Conservation (phyloP, 495 filamentous ascomycete species). For the Pseudevernia furfuracea region DNA sequence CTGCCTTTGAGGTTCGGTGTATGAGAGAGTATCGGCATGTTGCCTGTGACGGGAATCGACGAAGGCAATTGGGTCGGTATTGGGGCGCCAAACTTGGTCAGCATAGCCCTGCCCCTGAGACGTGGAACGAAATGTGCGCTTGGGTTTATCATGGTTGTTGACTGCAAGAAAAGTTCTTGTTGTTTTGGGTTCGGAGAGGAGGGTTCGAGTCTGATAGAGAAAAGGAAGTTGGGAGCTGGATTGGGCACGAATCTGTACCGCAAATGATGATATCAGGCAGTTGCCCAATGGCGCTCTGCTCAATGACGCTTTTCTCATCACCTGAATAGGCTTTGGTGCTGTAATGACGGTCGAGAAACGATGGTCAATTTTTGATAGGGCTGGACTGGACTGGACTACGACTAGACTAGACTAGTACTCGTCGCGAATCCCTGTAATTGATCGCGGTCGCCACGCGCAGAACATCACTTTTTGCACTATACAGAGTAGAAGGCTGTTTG, state of each 20-base stretch:
- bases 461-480: not conserved
- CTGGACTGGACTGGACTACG: not conserved
- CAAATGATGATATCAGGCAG: not conserved
- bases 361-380: not conserved
- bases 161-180: not conserved
- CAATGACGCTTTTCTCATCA: not conserved
- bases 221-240: constrained; percentile 45
- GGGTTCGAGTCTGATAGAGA: constrained; percentile 63
- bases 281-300: not conserved
- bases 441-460: not conserved
- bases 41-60: not conserved
- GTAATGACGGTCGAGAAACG: no score
- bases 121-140: constrained; percentile 12
- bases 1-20: not conserved
- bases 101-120: constrained; percentile 7
- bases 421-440: not conserved
- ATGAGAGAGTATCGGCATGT: not conserved
- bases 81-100: constrained; percentile 15
- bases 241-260: not conserved
- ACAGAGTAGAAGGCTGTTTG: not conserved
- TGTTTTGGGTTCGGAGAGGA: constrained; percentile 29
- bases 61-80: not conserved
- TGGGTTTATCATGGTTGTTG: not conserved
- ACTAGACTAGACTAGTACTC: not conserved
- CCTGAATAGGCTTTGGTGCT: not conserved